These are phyloP conservation scores for Arctostaphylos glauca DNA, from an alignment of 148 eudicot genomes.

Conservation along the genomic window DNA sequence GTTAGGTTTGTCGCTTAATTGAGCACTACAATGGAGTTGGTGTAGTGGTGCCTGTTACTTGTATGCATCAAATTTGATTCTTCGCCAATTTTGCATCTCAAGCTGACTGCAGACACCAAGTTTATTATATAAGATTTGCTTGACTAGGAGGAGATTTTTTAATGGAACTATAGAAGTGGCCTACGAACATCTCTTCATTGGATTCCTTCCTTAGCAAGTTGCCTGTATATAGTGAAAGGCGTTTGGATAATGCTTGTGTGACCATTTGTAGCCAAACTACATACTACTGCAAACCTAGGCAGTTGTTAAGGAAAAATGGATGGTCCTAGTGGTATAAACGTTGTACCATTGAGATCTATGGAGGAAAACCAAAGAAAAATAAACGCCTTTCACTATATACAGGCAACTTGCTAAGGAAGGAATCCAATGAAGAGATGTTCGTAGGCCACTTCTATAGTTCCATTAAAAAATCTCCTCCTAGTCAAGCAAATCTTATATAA, in stretches of 20 bases:
- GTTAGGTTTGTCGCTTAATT: not conserved
- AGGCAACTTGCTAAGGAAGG: not conserved
- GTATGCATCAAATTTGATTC: not conserved
- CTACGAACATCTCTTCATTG: not conserved
- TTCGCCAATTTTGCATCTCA: slow-evolving; percentile 6
- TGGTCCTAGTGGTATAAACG: not conserved
- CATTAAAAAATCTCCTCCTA: not conserved
- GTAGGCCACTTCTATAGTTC: not conserved
- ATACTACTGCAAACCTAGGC: not conserved
- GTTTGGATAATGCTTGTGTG: not conserved
- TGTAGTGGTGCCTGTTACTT: not conserved
- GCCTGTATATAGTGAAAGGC: not conserved
- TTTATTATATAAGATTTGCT: not conserved
- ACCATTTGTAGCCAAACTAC: not conserved
- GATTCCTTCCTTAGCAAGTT: not conserved
- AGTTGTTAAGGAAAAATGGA: no score
- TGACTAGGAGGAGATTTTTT: not conserved
- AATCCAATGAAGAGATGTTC: not conserved
- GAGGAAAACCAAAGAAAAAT: no score
- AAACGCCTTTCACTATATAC: not conserved
- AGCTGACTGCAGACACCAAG: not conserved
- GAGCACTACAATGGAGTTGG: not conserved
- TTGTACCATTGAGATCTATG: not conserved
- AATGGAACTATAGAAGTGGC: not conserved
- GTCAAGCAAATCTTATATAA: not conserved